Evolutionary conservation across 495 filamentous ascomycete genomes (phyloP).

Genomic region (Penicillium samsonianum): DNA sequence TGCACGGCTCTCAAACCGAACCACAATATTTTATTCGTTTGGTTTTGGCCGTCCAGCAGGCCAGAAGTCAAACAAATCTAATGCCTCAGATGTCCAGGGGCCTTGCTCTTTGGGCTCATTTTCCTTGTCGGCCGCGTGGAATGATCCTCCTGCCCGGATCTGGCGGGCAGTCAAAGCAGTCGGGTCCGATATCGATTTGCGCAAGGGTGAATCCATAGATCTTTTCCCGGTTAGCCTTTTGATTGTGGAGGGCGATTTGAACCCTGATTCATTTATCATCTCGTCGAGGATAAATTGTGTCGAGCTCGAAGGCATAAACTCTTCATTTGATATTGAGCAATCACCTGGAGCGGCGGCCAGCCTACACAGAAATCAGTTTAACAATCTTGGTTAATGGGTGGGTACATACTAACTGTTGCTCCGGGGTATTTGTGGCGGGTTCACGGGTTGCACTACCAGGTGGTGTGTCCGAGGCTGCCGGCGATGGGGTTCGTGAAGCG

Average conservation of each 20-base stretch:
- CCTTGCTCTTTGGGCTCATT: slow-evolving; percentile 30
- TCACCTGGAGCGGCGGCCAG: neutral
- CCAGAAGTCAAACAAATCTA: slow-evolving; percentile 61
- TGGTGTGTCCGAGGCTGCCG: slow-evolving; percentile 6
- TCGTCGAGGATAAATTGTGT: slow-evolving; percentile 39
- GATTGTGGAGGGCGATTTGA: slow-evolving; percentile 4
- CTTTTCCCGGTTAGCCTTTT: slow-evolving; percentile 14
- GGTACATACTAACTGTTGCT: slow-evolving; percentile 40
- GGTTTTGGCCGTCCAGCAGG: slow-evolving; percentile 43
- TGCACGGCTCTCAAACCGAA: neutral
- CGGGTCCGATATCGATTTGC: slow-evolving; percentile 43
- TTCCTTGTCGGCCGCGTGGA: slow-evolving; percentile 18
- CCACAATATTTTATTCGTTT: slow-evolving; percentile 7
- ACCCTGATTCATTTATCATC: slow-evolving; percentile 19
- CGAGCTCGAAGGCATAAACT: slow-evolving; percentile 33
- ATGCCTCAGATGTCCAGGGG: slow-evolving; percentile 61
- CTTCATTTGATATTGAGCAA: slow-evolving; percentile 17
- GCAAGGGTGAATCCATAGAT: slow-evolving; percentile 28
- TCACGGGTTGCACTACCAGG: slow-evolving; percentile 11
- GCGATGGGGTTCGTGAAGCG: slow-evolving; percentile 18
- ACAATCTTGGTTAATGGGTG: neutral
- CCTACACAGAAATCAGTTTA: slow-evolving; percentile 24
- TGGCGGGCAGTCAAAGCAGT: slow-evolving; percentile 26
- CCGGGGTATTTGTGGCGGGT: slow-evolving; percentile 4
- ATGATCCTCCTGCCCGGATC: slow-evolving; percentile 21